Evolutionary conservation across 495 filamentous ascomycete species (phyloP), one percentile per base, ranked within the genome.

Genomic region (Bryoglossum gracile): DNA sequence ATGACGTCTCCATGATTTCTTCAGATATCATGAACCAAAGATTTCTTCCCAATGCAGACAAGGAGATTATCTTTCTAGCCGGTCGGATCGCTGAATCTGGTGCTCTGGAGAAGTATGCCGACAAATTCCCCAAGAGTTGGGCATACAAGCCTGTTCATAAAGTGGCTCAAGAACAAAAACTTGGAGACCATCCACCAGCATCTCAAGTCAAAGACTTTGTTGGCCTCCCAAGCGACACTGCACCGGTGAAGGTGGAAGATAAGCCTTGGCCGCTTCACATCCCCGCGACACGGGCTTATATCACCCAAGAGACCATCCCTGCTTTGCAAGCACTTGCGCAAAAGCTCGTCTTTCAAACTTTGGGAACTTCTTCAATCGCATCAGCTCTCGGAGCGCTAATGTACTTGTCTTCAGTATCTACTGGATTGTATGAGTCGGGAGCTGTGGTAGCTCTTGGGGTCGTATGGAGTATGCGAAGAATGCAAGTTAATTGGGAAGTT

Each of bases 1-100:
- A 97, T 62, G 91, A 97, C 55, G 88, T 98, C 32, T 73, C 75
- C 23, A 82, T 87, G 74, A 78, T 92, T 38, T 77, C 84, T 1
- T 79, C 80, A 2, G 85, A 94, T 50, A 80, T 95, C 44, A 64
- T 96, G 3, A 73, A 78, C 28, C 74, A 71, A 39, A 71, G 73
- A n/a, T 95, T 89, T 65, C 75, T 98, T 3, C 71, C 74, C 2
- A 70, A 74, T 13, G 80, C 89, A 0, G 90, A 95, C 59, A 81
- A 78, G 48, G 77, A 75, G 43, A 68, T 86, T 34, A 80, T 94
- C 43, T 94, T 80, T 67, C 77, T 94, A 3, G 76, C 84, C n/a
- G 92, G 92, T 8, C 75, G 83, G 19, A 79, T 95, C 51, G 72
- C 76, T 40, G 84, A 91, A 65, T 80, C 86, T 49, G 77, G 83